Conservation (phyloP, 2,329 filamentous ascomycete genomes). For the Xylariaceae sp. region DNA sequence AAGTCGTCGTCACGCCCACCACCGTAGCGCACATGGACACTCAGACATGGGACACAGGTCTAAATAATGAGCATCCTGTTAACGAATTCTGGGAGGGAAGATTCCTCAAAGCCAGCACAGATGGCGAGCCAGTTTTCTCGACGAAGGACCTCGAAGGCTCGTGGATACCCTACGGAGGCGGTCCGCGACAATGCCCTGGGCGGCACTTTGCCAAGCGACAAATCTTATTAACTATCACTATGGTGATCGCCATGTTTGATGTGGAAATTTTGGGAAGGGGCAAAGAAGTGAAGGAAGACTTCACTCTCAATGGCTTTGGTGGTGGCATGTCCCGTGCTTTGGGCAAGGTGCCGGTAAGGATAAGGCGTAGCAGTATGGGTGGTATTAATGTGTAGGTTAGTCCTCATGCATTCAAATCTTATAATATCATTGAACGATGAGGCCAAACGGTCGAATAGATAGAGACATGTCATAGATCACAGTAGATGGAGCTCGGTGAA, state of each 20-base stretch:
- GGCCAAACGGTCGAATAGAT: too few species aligned
- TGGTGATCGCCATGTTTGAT: constrained; percentile 22
- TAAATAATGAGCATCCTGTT: constrained; percentile 20
- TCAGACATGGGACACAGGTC: constrained; percentile 19
- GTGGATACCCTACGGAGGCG: constrained; percentile 30
- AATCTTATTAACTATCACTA: constrained; percentile 22
- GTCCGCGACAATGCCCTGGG: constrained; percentile 26
- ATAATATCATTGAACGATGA: too few species aligned
- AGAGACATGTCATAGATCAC: too few species aligned
- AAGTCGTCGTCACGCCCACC: constrained; percentile 23
- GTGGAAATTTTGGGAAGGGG: constrained; percentile 23
- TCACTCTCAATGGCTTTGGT: constrained; percentile 26
- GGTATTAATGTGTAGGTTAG: too few species aligned
- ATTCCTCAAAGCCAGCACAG: constrained; percentile 20
- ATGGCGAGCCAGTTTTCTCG: constrained; percentile 17
- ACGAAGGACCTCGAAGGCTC: constrained; percentile 27
- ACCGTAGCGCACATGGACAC: constrained; percentile 29
- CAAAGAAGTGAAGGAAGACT: constrained; percentile 20
- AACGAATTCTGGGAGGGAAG: constrained; percentile 26
- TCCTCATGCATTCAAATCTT: too few species aligned
- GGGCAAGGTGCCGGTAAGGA: constrained; percentile 20
- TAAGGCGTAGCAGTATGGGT: constrained; percentile 15
- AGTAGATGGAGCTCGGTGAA: too few species aligned
- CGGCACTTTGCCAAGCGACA: constrained; percentile 30
- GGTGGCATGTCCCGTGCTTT: constrained; percentile 24